Evolutionary conservation across 768 basidiomycete species (phyloP).

Genomic region (Tylopilus sp.): DNA sequence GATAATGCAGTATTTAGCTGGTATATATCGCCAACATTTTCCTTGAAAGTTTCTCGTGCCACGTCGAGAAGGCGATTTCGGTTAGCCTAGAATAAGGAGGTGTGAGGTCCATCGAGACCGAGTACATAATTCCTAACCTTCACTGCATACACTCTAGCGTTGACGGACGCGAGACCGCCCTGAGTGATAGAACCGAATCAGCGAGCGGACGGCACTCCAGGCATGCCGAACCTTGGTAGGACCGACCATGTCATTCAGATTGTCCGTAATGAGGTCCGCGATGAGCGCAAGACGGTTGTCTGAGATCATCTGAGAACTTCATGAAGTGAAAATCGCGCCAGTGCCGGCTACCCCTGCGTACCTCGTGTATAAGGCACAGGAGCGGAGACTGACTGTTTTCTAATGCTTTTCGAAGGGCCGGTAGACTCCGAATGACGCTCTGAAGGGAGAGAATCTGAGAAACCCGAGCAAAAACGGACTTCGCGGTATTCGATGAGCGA

Average conservation of each 20-base stretch:
- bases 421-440: conserved; percentile 64
- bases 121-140: conserved; percentile 39
- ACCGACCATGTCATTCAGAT: conserved; percentile 70
- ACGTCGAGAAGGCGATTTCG: conserved; percentile 86
- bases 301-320: conserved; percentile 55
- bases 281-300: conserved; percentile 71
- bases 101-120: neutral
- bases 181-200: conserved; percentile 22
- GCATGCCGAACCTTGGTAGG: conserved; percentile 51
- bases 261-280: conserved; percentile 51
- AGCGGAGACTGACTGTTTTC: conserved; percentile 55
- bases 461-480: conserved; percentile 65
- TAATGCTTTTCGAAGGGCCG: conserved; percentile 60
- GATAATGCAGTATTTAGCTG: conserved; percentile 57
- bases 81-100: conserved; percentile 49
- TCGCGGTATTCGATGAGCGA: conserved; percentile 49
- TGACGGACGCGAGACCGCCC: conserved; percentile 72
- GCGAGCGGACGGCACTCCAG: neutral
- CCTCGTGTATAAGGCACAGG: conserved; percentile 59
- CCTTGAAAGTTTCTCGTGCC: conserved; percentile 91
- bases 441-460: conserved; percentile 79
- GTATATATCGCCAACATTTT: conserved; percentile 87
- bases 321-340: neutral
- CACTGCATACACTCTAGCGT: conserved; percentile 86
- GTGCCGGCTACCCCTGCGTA: conserved; percentile 23